Percentiles rank a stretch among this genome's conserved stretches.
phyloP scores from a whole-genome alignment of 2,329 filamentous ascomycete species.

The Laburnicola sp. region DNA sequence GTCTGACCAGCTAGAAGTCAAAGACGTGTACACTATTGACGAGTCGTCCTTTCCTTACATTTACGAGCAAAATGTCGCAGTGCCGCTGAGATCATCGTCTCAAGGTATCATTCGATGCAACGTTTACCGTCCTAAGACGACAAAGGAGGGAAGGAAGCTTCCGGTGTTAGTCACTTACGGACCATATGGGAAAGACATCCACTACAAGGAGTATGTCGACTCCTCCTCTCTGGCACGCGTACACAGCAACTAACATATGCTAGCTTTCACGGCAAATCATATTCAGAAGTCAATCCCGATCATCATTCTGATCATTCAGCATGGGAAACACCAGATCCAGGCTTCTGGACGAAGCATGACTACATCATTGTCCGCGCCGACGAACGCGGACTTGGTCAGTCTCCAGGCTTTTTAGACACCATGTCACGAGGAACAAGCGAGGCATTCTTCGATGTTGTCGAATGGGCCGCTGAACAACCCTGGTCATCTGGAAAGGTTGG shows the following conservation, averaged over 20 bases:
- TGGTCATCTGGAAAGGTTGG: conserved; percentile 58
- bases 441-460: conserved; percentile 55
- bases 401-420: conserved; percentile 56
- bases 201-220: conserved; percentile 55
- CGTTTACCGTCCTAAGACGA: conserved; percentile 54
- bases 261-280: conserved; percentile 57
- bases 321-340: conserved; percentile 51
- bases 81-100: conserved; percentile 46
- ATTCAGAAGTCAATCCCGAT: conserved; percentile 39
- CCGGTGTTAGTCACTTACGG: conserved; percentile 73
- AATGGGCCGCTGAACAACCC: conserved; percentile 55
- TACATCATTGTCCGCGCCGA: conserved; percentile 50
- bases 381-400: conserved; percentile 57
- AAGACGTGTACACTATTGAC: conserved; percentile 40
- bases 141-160: conserved; percentile 34
- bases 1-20: conserved; percentile 29
- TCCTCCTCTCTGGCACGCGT: no score
- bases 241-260: neutral
- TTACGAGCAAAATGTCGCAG: conserved; percentile 54
- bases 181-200: conserved; percentile 74
- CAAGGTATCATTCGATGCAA: conserved; percentile 54
- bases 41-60: conserved; percentile 50
- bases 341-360: conserved; percentile 44
- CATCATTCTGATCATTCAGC: conserved; percentile 46
- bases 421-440: conserved; percentile 58